Percentiles rank a stretch among this genome's conserved stretches.
Conservation (phyloP, 176 grass and related monocot species). For the Aechmea fasciata region DNA sequence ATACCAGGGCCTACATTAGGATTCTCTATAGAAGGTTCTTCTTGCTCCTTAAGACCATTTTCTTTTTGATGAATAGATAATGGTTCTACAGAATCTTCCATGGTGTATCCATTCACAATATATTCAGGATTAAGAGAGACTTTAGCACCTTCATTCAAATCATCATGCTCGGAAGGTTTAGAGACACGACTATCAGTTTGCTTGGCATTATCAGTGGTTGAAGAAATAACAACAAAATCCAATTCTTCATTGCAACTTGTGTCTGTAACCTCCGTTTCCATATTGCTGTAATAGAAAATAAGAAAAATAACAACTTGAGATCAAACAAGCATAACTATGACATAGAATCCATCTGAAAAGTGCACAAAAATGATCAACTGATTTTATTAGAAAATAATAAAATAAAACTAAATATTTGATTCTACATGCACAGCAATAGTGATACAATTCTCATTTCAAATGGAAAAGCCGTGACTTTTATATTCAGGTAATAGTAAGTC, state of each 20-base stretch:
- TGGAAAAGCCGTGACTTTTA: no score
- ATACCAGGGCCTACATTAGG: slow-evolving; percentile 12
- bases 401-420: no score
- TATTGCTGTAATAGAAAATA: slow-evolving; percentile 2
- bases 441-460: no score
- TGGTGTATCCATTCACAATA: no score
- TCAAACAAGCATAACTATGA: not conserved
- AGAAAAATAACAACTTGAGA: not conserved
- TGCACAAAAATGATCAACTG: no score
- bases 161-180: slow-evolving; percentile 17
- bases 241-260: not conserved
- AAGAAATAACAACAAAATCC: not conserved
- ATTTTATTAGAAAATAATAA: no score
- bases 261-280: slow-evolving; percentile 5
- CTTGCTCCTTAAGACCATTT: slow-evolving; percentile 11
- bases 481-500: no score
- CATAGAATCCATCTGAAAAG: no score
- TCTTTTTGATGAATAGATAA: not conserved
- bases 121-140: not conserved
- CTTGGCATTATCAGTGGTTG: not conserved
- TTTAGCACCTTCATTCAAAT: slow-evolving; percentile 1
- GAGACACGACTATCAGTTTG: slow-evolving; percentile 5
- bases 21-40: slow-evolving; percentile 8
- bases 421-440: no score
- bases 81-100: not conserved